These are phyloP conservation scores for Leccinum pachyderme DNA, from an alignment of 1,284 basidiomycete genomes.

Conservation along the genomic window DNA sequence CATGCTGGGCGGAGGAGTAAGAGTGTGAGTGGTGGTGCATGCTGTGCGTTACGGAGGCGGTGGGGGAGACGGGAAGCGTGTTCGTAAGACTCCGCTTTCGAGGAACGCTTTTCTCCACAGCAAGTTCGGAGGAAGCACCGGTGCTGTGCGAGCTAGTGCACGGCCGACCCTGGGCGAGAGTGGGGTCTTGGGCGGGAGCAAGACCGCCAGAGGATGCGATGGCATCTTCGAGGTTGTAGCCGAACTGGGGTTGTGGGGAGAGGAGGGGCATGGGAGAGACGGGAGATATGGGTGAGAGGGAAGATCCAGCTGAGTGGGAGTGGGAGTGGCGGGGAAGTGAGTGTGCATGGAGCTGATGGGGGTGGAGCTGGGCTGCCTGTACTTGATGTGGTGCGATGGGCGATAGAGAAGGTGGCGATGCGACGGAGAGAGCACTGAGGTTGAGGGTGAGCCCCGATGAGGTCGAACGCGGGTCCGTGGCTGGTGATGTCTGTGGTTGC, in stretches of 20 bases:
- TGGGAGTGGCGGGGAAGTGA: conserved; percentile 21
- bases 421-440: conserved; percentile 58
- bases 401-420: conserved; percentile 60
- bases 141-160: conserved; percentile 27
- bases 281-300: conserved; percentile 31
- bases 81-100: conserved; percentile 63
- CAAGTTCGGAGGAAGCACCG: conserved; percentile 36
- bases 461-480: conserved; percentile 27
- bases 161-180: conserved; percentile 22
- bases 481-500: conserved; percentile 17
- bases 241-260: conserved; percentile 20
- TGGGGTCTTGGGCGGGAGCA: conserved; percentile 14
- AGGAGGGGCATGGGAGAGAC: conserved; percentile 30
- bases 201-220: conserved; percentile 2
- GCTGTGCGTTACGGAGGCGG: conserved; percentile 7
- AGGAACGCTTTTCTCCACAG: conserved; percentile 46
- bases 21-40: conserved; percentile 27
- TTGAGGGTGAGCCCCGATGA: conserved; percentile 54
- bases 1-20: conserved; percentile 19
- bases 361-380: conserved; percentile 19
- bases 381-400: conserved; percentile 48
- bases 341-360: conserved; percentile 19
- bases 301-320: conserved; percentile 15
- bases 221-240: conserved; percentile 25
- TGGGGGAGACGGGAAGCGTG: conserved; percentile 32